Conservation (phyloP, 2,329 filamentous ascomycete genomes). For the Fusarium sp. region DNA sequence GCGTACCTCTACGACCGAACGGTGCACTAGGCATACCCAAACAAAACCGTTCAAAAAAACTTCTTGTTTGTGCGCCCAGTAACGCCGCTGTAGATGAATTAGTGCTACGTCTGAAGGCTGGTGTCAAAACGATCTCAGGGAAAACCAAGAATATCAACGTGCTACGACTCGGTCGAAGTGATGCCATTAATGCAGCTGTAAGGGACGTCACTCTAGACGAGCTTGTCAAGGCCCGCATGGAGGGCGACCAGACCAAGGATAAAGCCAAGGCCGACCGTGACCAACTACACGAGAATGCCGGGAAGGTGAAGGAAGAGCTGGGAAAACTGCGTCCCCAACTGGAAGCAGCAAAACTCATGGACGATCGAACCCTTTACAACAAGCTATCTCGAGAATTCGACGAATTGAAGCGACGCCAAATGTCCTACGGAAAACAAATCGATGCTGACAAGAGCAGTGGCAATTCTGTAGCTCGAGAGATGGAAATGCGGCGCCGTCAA, state of each 20-base stretch:
- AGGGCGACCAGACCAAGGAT: constrained; percentile 68
- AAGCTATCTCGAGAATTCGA: constrained; percentile 82
- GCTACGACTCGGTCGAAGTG: constrained; percentile 87
- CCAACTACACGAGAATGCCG: constrained; percentile 71
- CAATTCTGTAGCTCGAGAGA: constrained; percentile 82
- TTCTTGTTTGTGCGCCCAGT: constrained; percentile 97
- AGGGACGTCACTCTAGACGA: constrained; percentile 94
- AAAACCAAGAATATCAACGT: constrained; percentile 82
- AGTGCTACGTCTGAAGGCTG: constrained; percentile 89
- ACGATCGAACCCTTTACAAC: constrained; percentile 60
- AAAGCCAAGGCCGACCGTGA: constrained; percentile 68
- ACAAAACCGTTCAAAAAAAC: constrained; percentile 73
- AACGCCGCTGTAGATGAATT: constrained; percentile 98
- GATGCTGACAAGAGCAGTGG: constrained; percentile 89
- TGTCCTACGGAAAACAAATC: constrained; percentile 79
- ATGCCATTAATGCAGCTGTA: constrained; percentile 91
- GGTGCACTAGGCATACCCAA: constrained; percentile 35
- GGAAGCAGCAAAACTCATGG: constrained; percentile 71
- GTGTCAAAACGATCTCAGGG: constrained; percentile 82
- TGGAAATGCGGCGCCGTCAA: constrained; percentile 84
- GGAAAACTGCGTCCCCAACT: constrained; percentile 77
- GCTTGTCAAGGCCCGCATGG: constrained; percentile 80
- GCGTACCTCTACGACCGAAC: constrained; percentile 47
- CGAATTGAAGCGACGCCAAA: constrained; percentile 80
- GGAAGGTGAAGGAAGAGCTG: constrained; percentile 80